phyloP scores from a whole-genome alignment of 1,139 yeast species.

The Sugiyamaella grinbergsii region DNA sequence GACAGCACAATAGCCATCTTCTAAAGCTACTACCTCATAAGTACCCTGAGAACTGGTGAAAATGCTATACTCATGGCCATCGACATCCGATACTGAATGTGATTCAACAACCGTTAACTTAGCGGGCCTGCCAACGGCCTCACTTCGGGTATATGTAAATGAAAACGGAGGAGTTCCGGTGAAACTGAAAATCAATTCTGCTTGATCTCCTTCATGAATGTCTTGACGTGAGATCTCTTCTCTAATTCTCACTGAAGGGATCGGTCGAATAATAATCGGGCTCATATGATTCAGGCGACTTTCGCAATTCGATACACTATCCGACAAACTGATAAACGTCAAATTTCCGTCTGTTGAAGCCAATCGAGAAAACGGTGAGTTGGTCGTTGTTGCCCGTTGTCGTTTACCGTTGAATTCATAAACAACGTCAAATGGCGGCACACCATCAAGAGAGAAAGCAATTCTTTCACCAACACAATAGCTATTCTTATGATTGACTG shows the following conservation, averaged over 20 bases:
- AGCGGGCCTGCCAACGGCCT: slow-evolving; percentile 42
- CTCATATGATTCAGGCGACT: slow-evolving; percentile 59
- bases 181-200: slow-evolving; percentile 53
- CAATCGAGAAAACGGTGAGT: slow-evolving; percentile 60
- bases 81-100: slow-evolving; percentile 69
- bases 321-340: slow-evolving; percentile 67
- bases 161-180: slow-evolving; percentile 55
- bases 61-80: slow-evolving; percentile 67
- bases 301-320: slow-evolving; percentile 73
- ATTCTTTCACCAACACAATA: slow-evolving; percentile 94
- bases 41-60: slow-evolving; percentile 87
- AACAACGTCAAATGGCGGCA: slow-evolving; percentile 72
- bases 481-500: slow-evolving; percentile 47
- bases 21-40: slow-evolving; percentile 85
- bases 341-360: slow-evolving; percentile 82
- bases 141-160: slow-evolving; percentile 57
- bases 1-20: slow-evolving; percentile 75
- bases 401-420: slow-evolving; percentile 69
- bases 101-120: slow-evolving; percentile 67
- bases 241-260: slow-evolving; percentile 88
- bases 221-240: slow-evolving; percentile 78
- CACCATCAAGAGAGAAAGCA: slow-evolving; percentile 72
- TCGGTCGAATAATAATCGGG: slow-evolving; percentile 61
- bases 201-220: slow-evolving; percentile 77
- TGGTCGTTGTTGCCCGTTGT: slow-evolving; percentile 59